Base-by-base conservation (phyloP, 306 rosid species). In the Betula pendula region DNA sequence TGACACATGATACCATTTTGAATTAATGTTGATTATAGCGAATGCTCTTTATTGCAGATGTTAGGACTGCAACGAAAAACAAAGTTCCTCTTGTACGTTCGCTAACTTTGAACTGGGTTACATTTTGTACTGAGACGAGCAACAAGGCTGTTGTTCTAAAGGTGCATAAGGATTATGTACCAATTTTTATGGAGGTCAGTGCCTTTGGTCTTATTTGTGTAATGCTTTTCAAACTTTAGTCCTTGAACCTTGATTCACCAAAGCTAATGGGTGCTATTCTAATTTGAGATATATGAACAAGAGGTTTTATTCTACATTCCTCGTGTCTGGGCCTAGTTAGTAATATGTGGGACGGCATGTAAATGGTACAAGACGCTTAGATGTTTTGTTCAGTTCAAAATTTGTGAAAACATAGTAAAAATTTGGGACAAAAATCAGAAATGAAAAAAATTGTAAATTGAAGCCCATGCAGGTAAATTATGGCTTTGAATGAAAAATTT, bases 51-150 rank as follows among this genome's bases (percentile, higher is more conserved):
- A 42, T 78, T 81, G 82, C 96, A 96, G 99, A 96, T 81, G 75
- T 96, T 72, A 92, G 49, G 92, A 89, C 86, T 4, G 88, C 98
- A 68, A 85, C 89, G 51, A 96, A 96, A 89, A 91, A 96, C 77
- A 96, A 96, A 87, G 99, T 96, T 71, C 99, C 99, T 52, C 98
- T 96, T 68, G 99, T 96, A 73, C 96, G 99, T 55, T 96, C 99
- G 5, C 75, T 79, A 73, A 87, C 98, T 44, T 80, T 96, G 85
- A 87, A 87, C 71, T 96, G 99, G 99, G 90, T 96, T 72, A 85
- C 98, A 20, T 93, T 82, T 87, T 96, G 99, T 87, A 84, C 93
- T 75, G 99, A 96, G 84, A 87, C 96, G 49, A 96, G 96, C 84
- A 90, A 79, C 89, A 93, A 96, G 84, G 84, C 87, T 70, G 79